A percentile compares a stretch with the other conserved stretches of the same genome.
Evolutionary conservation across 2,329 filamentous ascomycete species (phyloP).

Genomic region (Trichoderma afroharzianum): DNA sequence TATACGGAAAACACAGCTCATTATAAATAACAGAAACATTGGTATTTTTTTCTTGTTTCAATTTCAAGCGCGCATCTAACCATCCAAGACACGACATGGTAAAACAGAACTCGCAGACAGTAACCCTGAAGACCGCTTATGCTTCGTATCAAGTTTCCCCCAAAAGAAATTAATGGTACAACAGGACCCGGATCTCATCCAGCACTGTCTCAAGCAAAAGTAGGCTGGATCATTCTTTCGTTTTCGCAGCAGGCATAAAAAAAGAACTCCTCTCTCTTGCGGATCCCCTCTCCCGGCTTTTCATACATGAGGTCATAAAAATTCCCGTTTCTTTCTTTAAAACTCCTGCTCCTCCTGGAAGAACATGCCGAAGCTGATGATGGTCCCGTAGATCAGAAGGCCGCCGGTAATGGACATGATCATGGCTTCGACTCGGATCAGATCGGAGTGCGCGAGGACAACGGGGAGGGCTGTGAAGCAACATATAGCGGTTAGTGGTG

Average conservation of each 20-base stretch:
- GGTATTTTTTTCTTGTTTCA: background rate
- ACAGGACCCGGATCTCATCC: conserved; percentile 13
- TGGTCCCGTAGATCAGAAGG: conserved; percentile 92
- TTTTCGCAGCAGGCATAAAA: background rate
- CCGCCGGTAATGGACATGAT: conserved; percentile 93
- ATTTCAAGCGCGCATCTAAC: background rate
- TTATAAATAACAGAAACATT: background rate
- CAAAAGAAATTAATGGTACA: conserved; percentile 2
- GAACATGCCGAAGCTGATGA: conserved; percentile 97
- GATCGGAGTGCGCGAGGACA: conserved; percentile 78
- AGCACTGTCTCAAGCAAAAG: background rate
- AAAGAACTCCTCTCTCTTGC: background rate
- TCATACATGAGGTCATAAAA: background rate
- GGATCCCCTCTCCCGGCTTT: background rate
- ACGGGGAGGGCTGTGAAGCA: conserved; percentile 67
- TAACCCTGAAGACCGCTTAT: conserved; percentile 18
- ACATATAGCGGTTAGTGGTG: background rate
- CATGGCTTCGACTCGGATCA: conserved; percentile 83
- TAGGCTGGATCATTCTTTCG: background rate
- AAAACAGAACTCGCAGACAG: background rate
- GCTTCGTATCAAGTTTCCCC: conserved; percentile 7
- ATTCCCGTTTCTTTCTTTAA: conserved; percentile 39
- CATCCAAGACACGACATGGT: background rate
- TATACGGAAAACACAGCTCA: background rate
- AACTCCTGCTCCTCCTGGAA: conserved; percentile 98